Evolutionary conservation across 2,329 filamentous ascomycete genomes (phyloP).

Genomic region (Exserohilum rostratum): DNA sequence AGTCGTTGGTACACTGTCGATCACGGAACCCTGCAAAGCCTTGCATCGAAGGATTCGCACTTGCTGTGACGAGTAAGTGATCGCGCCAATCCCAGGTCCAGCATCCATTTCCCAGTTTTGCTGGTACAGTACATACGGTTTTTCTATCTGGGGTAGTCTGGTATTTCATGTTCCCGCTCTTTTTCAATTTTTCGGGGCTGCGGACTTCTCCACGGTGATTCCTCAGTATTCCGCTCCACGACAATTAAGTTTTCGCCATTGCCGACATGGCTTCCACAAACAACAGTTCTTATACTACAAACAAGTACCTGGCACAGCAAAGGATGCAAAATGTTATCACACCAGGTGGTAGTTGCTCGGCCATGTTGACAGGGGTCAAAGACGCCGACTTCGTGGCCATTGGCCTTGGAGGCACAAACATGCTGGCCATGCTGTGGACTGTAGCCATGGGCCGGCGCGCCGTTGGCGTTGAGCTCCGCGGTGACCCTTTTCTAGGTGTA

Average conservation of each 20-base stretch:
- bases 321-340: slow-evolving; percentile 4
- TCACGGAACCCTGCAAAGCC: slow-evolving; percentile 1
- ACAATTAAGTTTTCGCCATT: background rate
- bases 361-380: slow-evolving; percentile 17
- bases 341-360: slow-evolving; percentile 7
- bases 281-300: slow-evolving; percentile 2
- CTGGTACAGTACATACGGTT: background rate
- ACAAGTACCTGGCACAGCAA: slow-evolving; percentile 11
- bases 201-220: background rate
- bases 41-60: slow-evolving; percentile 7
- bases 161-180: background rate
- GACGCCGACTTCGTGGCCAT: slow-evolving; percentile 25
- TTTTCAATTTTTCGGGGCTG: background rate
- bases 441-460: slow-evolving; percentile 20
- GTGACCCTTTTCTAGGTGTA: slow-evolving; percentile 25
- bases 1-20: background rate
- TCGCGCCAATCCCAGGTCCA: slow-evolving; percentile 1
- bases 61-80: slow-evolving; percentile 1
- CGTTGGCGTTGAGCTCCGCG: slow-evolving; percentile 23
- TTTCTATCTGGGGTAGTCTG: background rate
- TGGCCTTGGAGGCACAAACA: slow-evolving; percentile 25
- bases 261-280: slow-evolving; percentile 2
- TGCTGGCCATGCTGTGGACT: slow-evolving; percentile 26
- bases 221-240: background rate
- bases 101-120: background rate